Percentiles rank a stretch among this genome's conserved stretches.
Evolutionary conservation across 331 rosid genomes (phyloP).

Genomic region (Rosa hybrid): DNA sequence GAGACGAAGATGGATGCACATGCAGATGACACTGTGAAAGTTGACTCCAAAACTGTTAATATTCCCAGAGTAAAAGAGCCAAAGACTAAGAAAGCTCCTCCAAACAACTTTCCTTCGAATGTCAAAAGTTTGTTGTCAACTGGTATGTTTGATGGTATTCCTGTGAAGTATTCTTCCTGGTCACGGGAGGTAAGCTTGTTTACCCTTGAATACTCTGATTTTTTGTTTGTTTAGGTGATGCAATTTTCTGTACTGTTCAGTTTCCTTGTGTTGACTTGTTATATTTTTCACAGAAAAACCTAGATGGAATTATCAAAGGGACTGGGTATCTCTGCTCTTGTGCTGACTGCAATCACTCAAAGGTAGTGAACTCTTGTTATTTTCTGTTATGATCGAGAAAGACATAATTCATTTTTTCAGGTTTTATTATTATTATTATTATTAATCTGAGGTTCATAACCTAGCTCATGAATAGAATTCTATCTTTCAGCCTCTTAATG

Average conservation of each 20-base stretch:
- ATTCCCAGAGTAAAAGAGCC: slow-evolving; percentile 60
- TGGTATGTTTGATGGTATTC: slow-evolving; percentile 92
- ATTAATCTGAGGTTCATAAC: slow-evolving; percentile 16
- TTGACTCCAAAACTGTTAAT: slow-evolving; percentile 42
- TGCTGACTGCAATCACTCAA: slow-evolving; percentile 61
- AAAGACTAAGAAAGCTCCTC: slow-evolving; percentile 68
- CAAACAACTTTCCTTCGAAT: slow-evolving; percentile 93
- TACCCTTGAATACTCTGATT: slow-evolving; percentile 25
- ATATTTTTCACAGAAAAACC: slow-evolving; percentile 61
- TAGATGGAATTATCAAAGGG: slow-evolving; percentile 75
- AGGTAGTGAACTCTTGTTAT: slow-evolving; percentile 51
- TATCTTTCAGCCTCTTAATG: slow-evolving; percentile 80
- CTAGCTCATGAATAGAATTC: slow-evolving; percentile 33
- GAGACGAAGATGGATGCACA: slow-evolving; percentile 44
- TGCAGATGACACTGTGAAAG: slow-evolving; percentile 45
- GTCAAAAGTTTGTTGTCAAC: slow-evolving; percentile 94
- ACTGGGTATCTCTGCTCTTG: slow-evolving; percentile 92
- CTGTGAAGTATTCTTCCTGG: slow-evolving; percentile 88
- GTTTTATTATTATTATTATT: not conserved
- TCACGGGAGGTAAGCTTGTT: slow-evolving; percentile 71
- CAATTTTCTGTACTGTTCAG: not conserved
- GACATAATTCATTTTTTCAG: not conserved
- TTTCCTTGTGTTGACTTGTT: slow-evolving; percentile 11
- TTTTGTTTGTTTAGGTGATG: slow-evolving; percentile 18
- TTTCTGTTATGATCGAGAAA: slow-evolving; percentile 11